Evolutionary conservation across 495 filamentous ascomycete genomes (phyloP), one percentile per base, ranked within the genome.

Genomic region (Lasiosphaeria miniovina): DNA sequence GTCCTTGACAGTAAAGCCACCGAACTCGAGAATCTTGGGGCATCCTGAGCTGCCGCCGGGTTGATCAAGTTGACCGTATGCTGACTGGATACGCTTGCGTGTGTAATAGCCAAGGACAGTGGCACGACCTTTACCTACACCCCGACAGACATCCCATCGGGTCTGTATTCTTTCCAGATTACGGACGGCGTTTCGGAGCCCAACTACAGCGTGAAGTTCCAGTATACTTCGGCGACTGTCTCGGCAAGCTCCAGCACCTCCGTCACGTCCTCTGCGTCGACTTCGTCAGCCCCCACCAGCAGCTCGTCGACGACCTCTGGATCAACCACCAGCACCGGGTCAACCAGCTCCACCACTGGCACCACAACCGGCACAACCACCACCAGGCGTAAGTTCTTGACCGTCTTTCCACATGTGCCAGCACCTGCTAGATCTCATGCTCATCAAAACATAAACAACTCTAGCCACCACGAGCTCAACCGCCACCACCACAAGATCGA

Each of bases 151-250:
- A 36, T 68, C 12, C 61, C 75, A 57, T 67, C 73, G 14, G 78
- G 68, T 61, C 71, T 65, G 34, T 81, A 80, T 56, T 76, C 75
- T 64, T 64, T 81, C 60, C 61, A 71, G 68, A 76, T 81, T 65
- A 50, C 34, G 35, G 72, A 69, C 49, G 63, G 66, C 40, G 67
- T 50, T 36, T 55, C 35, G 33, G 65, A 70, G 17, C 59, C 62
- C 55, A 81, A 81, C 76, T 81, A 70, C 71, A 77, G 72, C 65
- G 1, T 58, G 35, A 67, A 68, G 60, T 79, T 77, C 62, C 4
- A 56, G 12, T 65, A 75, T 50, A 14, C 34, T 5, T 74, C 75
- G 61, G 67, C 66, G 24, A 69, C 54, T 49, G 54, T 60, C 59
- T 61, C 54, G 52, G 54, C 56, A 55, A 49, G 68, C 43, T 48